phyloP scores from a whole-genome alignment of 257 asterid species.

The Forsythia suspensa region DNA sequence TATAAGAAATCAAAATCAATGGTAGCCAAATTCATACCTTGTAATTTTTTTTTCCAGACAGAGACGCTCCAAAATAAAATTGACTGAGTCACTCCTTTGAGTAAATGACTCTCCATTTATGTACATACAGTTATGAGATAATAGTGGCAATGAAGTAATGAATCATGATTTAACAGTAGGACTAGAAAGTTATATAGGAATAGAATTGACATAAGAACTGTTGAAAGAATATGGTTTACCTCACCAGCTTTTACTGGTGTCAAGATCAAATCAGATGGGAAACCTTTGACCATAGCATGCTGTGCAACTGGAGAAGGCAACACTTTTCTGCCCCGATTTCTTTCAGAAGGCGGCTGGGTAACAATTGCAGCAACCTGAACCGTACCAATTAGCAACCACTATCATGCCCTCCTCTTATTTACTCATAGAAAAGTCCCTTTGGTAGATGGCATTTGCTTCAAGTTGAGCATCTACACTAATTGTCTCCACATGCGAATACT shows the following conservation, averaged over 20 bases:
- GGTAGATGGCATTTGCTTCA: neutral
- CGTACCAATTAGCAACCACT: constrained; percentile 4
- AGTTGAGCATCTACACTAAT: neutral
- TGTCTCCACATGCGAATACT: neutral
- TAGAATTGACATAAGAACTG: neutral
- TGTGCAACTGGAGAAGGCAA: constrained; percentile 94
- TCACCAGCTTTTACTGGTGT: constrained; percentile 85
- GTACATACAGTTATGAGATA: neutral
- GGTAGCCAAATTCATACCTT: constrained; percentile 1
- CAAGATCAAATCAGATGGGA: constrained; percentile 73
- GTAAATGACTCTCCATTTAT: neutral
- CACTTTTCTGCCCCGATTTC: constrained; percentile 92
- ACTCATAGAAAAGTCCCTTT: neutral
- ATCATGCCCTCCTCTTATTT: neutral
- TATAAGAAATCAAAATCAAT: neutral
- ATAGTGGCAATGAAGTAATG: neutral
- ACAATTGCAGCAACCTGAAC: constrained; percentile 83
- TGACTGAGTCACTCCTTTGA: neutral
- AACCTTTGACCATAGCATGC: constrained; percentile 76
- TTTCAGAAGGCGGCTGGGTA: constrained; percentile 86
- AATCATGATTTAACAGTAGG: neutral
- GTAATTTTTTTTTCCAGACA: neutral
- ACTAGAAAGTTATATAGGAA: neutral
- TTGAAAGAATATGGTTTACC: constrained; percentile 34
- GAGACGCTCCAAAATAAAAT: neutral